phyloP scores from a whole-genome alignment of 2,329 filamentous ascomycete species.

The Fusarium sp. region DNA sequence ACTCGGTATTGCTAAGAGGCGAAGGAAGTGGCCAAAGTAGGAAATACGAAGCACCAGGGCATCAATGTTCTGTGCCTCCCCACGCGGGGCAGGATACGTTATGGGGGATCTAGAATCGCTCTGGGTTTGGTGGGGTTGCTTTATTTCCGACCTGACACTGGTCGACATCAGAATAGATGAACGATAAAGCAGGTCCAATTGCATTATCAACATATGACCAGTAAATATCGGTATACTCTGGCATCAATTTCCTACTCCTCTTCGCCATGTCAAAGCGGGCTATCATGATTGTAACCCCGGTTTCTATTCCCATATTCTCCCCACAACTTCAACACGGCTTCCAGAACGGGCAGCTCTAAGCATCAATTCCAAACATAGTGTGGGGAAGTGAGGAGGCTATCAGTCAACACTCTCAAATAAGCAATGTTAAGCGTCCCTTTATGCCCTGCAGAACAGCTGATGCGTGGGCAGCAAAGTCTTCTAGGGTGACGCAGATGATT shows the following conservation, averaged over 20 bases:
- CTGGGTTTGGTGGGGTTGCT: background rate
- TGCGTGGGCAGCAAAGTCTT: conserved; percentile 12
- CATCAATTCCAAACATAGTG: background rate
- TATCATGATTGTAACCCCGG: background rate
- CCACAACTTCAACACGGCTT: background rate
- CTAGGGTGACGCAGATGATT: background rate
- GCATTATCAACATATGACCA: background rate
- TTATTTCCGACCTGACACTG: background rate
- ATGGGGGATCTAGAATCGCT: background rate
- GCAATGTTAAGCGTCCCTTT: conserved; percentile 3
- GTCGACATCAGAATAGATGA: background rate
- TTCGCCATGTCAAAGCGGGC: background rate
- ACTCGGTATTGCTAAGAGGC: background rate
- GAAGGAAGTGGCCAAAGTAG: conserved; percentile 30
- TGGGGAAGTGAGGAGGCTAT: conserved; percentile 3
- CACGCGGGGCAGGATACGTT: background rate
- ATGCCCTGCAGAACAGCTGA: conserved; percentile 21
- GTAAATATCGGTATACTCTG: no score
- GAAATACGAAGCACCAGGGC: conserved; percentile 39
- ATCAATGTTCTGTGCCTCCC: background rate
- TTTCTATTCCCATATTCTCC: background rate
- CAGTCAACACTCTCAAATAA: conserved; percentile 4
- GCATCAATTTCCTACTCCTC: no score
- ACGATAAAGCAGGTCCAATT: background rate
- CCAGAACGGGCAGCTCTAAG: conserved; percentile 21